These are phyloP conservation scores for Antitrichia curtipendula DNA, from an alignment of 225 moss, liverwort and hornwort species.

Conservation along the genomic window DNA sequence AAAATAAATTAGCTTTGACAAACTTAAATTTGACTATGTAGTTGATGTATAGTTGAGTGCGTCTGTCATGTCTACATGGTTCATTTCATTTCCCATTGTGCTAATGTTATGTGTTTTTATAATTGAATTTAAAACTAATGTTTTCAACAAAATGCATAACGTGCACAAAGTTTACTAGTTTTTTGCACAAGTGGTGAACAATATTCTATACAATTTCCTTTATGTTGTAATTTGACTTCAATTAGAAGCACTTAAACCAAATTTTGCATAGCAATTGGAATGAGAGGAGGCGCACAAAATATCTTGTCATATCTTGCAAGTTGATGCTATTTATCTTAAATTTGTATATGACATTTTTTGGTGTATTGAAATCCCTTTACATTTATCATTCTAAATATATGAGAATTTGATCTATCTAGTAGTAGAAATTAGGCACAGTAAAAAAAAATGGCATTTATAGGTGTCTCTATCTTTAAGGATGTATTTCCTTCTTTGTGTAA, in stretches of 20 bases:
- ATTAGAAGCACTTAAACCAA: not conserved
- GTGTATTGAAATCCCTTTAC: not conserved
- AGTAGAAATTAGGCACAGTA: not conserved
- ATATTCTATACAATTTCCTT: not conserved
- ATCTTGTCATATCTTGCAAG: not conserved
- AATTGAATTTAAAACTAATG: not conserved
- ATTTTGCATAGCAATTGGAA: not conserved
- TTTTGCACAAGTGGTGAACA: fast-evolving
- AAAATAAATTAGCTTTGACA: not conserved
- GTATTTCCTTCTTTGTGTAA: not conserved
- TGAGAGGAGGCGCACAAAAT: not conserved
- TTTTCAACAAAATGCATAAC: not conserved
- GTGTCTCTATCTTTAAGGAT: not conserved
- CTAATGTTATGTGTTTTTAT: not conserved
- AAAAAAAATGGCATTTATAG: not conserved
- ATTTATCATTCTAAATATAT: not conserved
- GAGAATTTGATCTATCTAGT: too few relatives aligned
- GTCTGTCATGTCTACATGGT: not conserved
- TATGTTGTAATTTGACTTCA: not conserved
- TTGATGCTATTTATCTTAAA: not conserved
- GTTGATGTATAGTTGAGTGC: too few relatives aligned
- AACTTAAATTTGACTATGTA: not conserved
- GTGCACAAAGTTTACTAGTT: not conserved
- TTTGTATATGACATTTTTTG: not conserved
- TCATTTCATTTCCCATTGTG: not conserved